phyloP scores from a whole-genome alignment of 768 basidiomycete species.

The Mrakia blollopis region DNA sequence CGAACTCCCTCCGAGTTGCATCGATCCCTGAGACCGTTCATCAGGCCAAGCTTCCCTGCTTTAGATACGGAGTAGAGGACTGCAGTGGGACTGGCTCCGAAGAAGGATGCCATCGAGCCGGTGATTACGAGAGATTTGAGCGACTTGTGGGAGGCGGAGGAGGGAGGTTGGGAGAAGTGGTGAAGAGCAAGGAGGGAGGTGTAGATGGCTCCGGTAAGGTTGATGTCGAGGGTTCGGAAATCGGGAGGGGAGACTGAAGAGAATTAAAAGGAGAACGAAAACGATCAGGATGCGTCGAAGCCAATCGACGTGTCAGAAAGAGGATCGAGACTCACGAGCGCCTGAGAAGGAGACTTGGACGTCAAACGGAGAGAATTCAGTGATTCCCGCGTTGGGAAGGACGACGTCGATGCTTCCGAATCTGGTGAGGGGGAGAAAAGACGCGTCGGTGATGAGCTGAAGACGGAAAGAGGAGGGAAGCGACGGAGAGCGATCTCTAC shows the following conservation, averaged over 20 bases:
- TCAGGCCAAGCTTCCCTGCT: constrained; percentile 18
- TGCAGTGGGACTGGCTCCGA: constrained; percentile 1
- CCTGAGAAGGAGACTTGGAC: not conserved
- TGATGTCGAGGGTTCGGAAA: constrained; percentile 26
- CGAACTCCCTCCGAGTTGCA: constrained; percentile 7
- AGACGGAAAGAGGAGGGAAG: not conserved
- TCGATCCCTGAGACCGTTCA: constrained; percentile 15
- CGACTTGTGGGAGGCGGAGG: not conserved
- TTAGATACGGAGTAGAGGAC: constrained; percentile 24
- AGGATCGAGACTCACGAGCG: not conserved
- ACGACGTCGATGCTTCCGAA: constrained; percentile 29
- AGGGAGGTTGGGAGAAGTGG: constrained; percentile 1
- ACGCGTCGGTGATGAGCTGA: too few species aligned
- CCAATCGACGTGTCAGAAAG: not conserved
- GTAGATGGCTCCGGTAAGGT: constrained; percentile 21
- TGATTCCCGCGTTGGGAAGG: constrained; percentile 30
- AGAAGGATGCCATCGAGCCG: constrained; percentile 23
- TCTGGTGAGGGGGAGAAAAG: not conserved
- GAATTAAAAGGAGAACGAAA: too few species aligned
- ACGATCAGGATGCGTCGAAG: not conserved
- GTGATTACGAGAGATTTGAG: constrained; percentile 27
- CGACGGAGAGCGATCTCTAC: not conserved
- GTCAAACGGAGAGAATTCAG: constrained; percentile 1
- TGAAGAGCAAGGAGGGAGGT: constrained; percentile 25
- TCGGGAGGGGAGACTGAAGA: constrained; percentile 19